A percentile compares a stretch with the other conserved stretches of the same genome.
Conservation (phyloP, 2,329 filamentous ascomycete genomes). For the Exutisphaerella laricina region DNA sequence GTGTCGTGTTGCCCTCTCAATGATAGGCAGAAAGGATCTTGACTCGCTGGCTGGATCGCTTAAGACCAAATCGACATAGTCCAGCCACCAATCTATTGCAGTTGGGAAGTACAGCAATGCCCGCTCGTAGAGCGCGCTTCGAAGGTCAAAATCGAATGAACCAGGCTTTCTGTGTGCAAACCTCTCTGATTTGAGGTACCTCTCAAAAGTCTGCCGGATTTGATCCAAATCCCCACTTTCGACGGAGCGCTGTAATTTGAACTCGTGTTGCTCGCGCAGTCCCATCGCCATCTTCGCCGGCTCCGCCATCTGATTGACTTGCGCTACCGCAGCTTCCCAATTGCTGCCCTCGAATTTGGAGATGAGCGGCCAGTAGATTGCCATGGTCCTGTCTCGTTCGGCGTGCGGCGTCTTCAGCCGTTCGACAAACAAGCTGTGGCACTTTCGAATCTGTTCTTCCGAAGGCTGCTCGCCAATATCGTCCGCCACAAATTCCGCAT, state of each 20-base stretch:
- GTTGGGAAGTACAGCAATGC: constrained; percentile 68
- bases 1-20: constrained; percentile 78
- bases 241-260: constrained; percentile 56
- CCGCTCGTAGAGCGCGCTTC: constrained; percentile 66
- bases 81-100: constrained; percentile 73
- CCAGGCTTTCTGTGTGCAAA: constrained; percentile 52
- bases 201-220: constrained; percentile 50
- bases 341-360: constrained; percentile 59
- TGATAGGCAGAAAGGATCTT: constrained; percentile 56
- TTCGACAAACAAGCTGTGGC: constrained; percentile 64
- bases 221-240: constrained; percentile 52
- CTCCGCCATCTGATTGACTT: constrained; percentile 58
- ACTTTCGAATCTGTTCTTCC: constrained; percentile 55
- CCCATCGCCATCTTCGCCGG: constrained; percentile 59
- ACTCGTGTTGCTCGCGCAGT: constrained; percentile 57
- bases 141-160: constrained; percentile 48
- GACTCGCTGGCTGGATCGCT: constrained; percentile 36
- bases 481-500: constrained; percentile 62
- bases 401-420: constrained; percentile 67
- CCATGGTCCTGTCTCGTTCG: constrained; percentile 68
- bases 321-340: constrained; percentile 69
- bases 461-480: constrained; percentile 55
- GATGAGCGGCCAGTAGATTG: constrained; percentile 68
- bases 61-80: constrained; percentile 70
- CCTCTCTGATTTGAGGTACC: constrained; percentile 81